Percentiles rank a stretch among this genome's conserved stretches.
Evolutionary conservation across 108 stramenopile genomes (phyloP).

Genomic region (Cyclotella choctawhatcheeana): DNA sequence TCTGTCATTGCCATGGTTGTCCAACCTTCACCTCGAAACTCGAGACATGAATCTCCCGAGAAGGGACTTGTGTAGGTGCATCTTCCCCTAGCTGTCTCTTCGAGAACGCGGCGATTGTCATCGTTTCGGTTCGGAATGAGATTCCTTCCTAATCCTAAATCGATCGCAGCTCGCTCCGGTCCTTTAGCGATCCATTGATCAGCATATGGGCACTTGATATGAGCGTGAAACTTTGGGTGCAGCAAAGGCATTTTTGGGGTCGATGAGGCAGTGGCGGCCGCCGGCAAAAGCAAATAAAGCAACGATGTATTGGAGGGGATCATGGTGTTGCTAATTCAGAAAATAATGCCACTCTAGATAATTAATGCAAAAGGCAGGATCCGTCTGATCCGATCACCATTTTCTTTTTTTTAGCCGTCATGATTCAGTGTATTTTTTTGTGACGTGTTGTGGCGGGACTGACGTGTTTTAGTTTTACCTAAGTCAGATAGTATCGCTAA

Average conservation of each 20-base stretch:
- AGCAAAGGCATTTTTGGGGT: constrained; percentile 2
- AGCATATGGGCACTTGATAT: constrained; percentile 50
- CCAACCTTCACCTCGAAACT: constrained; percentile 46
- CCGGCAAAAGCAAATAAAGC: background rate
- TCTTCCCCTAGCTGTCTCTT: constrained; percentile 15
- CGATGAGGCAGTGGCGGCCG: background rate
- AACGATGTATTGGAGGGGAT: background rate
- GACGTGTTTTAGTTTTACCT: too few species aligned
- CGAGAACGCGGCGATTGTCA: background rate
- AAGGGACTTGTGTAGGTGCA: constrained; percentile 36
- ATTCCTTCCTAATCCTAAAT: constrained; percentile 26
- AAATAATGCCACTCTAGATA: too few species aligned
- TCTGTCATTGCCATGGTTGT: constrained; percentile 27
- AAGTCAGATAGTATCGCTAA: background rate
- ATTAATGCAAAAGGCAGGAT: too few species aligned
- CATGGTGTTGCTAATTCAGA: too few species aligned
- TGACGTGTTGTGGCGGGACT: too few species aligned
- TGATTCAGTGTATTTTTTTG: too few species aligned
- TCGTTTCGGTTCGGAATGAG: background rate
- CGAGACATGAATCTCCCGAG: constrained; percentile 38
- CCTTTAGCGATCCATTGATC: constrained; percentile 53
- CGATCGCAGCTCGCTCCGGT: constrained; percentile 44
- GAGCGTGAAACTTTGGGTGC: constrained; percentile 31
- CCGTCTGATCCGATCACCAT: too few species aligned
- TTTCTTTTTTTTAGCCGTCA: too few species aligned